These are phyloP conservation scores for Passiflora organensis DNA, from an alignment of 345 rosid species.

Conservation along the genomic window DNA sequence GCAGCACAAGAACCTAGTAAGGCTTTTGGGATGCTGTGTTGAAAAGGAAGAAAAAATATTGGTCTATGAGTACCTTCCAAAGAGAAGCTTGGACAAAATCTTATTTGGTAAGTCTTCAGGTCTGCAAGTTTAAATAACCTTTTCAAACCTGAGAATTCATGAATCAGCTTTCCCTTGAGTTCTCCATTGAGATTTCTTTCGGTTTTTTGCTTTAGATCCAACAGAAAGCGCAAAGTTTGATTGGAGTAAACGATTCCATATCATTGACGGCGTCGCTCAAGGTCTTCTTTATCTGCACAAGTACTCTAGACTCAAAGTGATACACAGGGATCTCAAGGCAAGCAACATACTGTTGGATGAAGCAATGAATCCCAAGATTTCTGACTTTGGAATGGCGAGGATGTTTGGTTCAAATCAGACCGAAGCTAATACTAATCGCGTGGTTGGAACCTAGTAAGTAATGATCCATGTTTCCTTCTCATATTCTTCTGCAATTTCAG, in stretches of 20 bases:
- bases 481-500: not conserved
- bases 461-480: not conserved
- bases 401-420: constrained; percentile 9
- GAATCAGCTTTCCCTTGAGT: not conserved
- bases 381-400: constrained; percentile 13
- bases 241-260: not conserved
- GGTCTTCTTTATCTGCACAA: constrained; percentile 2
- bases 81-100: not conserved
- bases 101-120: not conserved
- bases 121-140: not conserved
- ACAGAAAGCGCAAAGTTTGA: not conserved
- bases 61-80: not conserved
- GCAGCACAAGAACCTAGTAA: not conserved
- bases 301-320: not conserved
- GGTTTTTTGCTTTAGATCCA: not conserved
- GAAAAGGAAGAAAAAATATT: not conserved
- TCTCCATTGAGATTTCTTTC: not conserved
- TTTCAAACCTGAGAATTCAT: not conserved
- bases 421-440: constrained; percentile 7
- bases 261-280: not conserved
- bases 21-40: constrained; percentile 1
- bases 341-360: constrained; percentile 12
- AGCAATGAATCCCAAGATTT: constrained; percentile 14
- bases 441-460: constrained; percentile 6
- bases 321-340: constrained; percentile 7